Evolutionary conservation across 305 asterid species (phyloP), one percentile per base, ranked within the genome.

Genomic region (Plantago lanceolata): DNA sequence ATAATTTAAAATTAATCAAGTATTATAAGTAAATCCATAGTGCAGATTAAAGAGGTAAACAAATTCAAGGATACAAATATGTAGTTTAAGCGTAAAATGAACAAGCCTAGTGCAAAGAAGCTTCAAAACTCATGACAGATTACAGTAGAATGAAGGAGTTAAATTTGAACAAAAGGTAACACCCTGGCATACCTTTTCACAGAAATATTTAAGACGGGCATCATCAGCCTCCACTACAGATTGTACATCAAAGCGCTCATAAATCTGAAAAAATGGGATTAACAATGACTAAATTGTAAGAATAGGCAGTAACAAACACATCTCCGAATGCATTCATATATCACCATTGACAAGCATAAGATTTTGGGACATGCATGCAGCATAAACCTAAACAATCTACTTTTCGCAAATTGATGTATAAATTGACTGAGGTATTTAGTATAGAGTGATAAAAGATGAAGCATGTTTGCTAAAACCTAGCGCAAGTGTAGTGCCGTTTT

Each of bases 141-240:
- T 20, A 47, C 12, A 64, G 35, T 9, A 31, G 48, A 54, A 54
- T 55, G 66, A 57, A 62, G 51, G 16, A 48, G 56, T 50, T 57
- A 75, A 51, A 59, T 26, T 40, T 58, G 70, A 71, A 58, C 19
- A 18, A 59, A 55, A 55, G 63, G 47, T 26, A 60, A 65, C 12
- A 48, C 40, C 24, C 28, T 56, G 28, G 68, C 75, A 50, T 29
- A 91, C 98, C 96, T 91, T 85, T 61, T 83, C 79, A 58, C 86
- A 72, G 48, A 91, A 91, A 74, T 86, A 86, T 51, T 83, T 82
- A 63, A 91, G 82, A 64, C 98, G 95, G 40, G 79, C 85, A 74
- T 83, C 86, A 71, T 86, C 94, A 71, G 80, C 95, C 66, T 78
- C 94, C 50, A 65, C 80, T 66, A 82, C 76, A 33, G 92, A 84